phyloP scores from a whole-genome alignment of 2,329 filamentous ascomycete species.

The Myriosclerotinia curreyana region DNA sequence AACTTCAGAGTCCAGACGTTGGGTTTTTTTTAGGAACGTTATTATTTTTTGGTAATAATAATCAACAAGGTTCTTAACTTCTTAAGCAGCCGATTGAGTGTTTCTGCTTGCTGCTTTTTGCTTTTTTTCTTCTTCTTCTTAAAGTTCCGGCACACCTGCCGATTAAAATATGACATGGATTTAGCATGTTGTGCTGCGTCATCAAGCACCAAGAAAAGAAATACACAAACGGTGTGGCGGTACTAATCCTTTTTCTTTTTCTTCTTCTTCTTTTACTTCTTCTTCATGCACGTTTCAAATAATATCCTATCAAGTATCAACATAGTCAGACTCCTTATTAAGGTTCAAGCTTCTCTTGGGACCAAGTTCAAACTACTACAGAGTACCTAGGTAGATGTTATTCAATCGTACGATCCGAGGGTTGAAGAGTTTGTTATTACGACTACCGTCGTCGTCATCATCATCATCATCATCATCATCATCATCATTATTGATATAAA shows the following conservation, averaged over 20 bases:
- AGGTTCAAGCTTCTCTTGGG: not conserved
- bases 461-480: not conserved
- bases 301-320: not conserved
- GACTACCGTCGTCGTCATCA: not conserved
- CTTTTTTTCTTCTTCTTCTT: too few species aligned
- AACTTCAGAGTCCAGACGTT: too few species aligned
- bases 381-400: too few species aligned
- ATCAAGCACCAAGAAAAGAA: constrained; percentile 5
- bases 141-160: constrained; percentile 18
- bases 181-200: constrained; percentile 20
- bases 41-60: not conserved
- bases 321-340: not conserved
- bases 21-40: not conserved
- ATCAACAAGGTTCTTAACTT: not conserved
- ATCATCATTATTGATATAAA: not conserved
- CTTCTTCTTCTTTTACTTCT: not conserved
- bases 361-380: too few species aligned
- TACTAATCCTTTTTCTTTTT: constrained; percentile 8
- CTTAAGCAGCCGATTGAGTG: constrained; percentile 9
- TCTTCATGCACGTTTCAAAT: not conserved
- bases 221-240: constrained; percentile 22
- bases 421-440: not conserved
- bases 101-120: constrained; percentile 22
- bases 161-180: constrained; percentile 20
- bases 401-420: not conserved